Evolutionary conservation across 1,284 basidiomycete species (phyloP), one percentile per base, ranked within the genome.

Genomic region (Coniferiporia weirii): DNA sequence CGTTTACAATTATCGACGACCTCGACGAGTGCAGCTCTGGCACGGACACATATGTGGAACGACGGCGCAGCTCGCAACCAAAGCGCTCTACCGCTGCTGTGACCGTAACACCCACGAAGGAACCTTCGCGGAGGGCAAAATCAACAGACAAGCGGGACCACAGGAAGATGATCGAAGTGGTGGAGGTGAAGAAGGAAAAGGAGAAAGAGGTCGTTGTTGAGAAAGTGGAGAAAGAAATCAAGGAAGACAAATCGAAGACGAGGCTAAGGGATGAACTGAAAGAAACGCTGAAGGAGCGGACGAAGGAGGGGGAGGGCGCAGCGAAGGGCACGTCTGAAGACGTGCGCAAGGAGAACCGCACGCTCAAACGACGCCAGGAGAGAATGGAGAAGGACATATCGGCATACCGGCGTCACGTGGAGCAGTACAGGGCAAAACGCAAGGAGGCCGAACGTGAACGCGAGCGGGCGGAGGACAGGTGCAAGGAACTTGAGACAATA

Each of bases 1-100:
- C 59, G n/a, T 52, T 60, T 40, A 52, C 54, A 22, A 61, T 61
- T 32, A 22, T 58, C 45, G 60, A 61, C n/a, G 60, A 61, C 56
- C 56, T 61, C 47, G 56, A 57, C 27, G 60, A 61, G 12, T 61
- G 46, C 47, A 58, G 56, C 52, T 61, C 59, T 20, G 55, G 20
- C 15, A 56, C 59, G 44, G 54, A 52, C 36, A 61, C 59, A 10
- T 57, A 54, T 36, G 54, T 56, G 17, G 59, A 61, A 36, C 49
- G 59, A 45, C 36, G 34, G 10, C 44, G 50, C 13, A 45, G 36
- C 19, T 15, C 54, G 6, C 53, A 8, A 19, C 15, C 52, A 17
- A 53, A 49, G 35, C 43, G 52, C n/a, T 54, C 57, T 27, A 59
- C 57, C n/a, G 32, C 38, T 34, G 53, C 57, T 20, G 57, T 45